These are phyloP conservation scores for Symbiodinium natans DNA, from an alignment of 73 alveolate species.

Conservation along the genomic window DNA sequence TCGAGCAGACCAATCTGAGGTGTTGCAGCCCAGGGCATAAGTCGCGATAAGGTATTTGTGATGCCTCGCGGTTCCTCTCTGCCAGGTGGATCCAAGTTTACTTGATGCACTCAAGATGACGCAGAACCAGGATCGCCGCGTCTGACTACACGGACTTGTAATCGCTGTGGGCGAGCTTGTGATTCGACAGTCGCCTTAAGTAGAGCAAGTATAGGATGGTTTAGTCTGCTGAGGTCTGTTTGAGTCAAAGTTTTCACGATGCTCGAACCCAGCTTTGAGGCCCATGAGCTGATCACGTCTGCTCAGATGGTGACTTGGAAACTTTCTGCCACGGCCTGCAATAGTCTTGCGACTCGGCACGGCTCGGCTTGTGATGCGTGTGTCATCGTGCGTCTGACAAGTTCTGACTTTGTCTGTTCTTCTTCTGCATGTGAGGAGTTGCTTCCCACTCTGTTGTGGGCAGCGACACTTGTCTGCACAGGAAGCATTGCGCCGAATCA, in stretches of 20 bases:
- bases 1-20: no score
- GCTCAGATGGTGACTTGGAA: slow-evolving; percentile 89
- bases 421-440: slow-evolving; percentile 24
- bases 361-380: background rate
- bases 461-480: slow-evolving; percentile 12
- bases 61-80: background rate
- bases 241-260: no score
- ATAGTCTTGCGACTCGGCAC: slow-evolving; percentile 11
- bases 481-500: no score
- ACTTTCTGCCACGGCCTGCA: slow-evolving; percentile 56
- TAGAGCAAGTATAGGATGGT: no score
- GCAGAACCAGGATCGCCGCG: slow-evolving; percentile 7
- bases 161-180: no score
- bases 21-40: no score
- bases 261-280: background rate
- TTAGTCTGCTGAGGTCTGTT: no score
- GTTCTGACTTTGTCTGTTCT: no score
- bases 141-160: no score
- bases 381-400: no score
- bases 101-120: background rate
- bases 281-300: slow-evolving; percentile 27
- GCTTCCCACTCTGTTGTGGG: slow-evolving; percentile 79
- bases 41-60: background rate
- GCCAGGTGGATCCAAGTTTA: slow-evolving; percentile 27
- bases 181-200: no score